Percentiles rank a stretch among this genome's conserved stretches.
These are phyloP conservation scores for Asterophora parasitica DNA, from an alignment of 768 basidiomycete genomes.

Conservation along the genomic window DNA sequence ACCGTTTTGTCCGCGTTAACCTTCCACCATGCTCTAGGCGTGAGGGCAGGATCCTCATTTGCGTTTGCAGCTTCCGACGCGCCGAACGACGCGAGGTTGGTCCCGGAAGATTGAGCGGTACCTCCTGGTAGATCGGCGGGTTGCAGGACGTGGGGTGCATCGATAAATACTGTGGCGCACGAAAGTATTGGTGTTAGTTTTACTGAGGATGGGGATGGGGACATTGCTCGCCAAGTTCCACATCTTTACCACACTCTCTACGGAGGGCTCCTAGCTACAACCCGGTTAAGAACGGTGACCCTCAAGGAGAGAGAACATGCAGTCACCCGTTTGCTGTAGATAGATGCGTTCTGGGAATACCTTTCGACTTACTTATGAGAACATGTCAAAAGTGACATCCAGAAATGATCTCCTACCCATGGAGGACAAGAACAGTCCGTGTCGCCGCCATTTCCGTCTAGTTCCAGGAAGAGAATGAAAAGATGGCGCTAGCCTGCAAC, in stretches of 20 bases:
- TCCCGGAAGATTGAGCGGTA: conserved; percentile 21
- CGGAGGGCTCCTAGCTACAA: conserved; percentile 65
- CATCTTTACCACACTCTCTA: conserved; percentile 58
- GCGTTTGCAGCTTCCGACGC: conserved; percentile 35
- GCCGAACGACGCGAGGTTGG: conserved; percentile 22
- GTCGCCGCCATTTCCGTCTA: conserved; percentile 16
- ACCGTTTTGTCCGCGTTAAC: conserved; percentile 46
- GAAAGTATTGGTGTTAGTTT: not conserved
- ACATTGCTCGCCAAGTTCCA: conserved; percentile 56
- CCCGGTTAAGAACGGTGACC: not conserved
- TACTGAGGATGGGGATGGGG: not conserved
- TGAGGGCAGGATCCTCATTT: conserved; percentile 44
- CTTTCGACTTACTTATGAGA: conserved; percentile 28
- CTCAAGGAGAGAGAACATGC: not conserved
- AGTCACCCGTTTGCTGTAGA: conserved; percentile 70
- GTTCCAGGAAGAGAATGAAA: not conserved
- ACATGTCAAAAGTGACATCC: not conserved
- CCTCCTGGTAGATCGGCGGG: conserved; percentile 52
- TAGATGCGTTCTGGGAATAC: conserved; percentile 65
- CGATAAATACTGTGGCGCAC: conserved; percentile 57
- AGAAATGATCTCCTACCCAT: conserved; percentile 30
- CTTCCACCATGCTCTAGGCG: conserved; percentile 72
- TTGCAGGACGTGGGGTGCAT: conserved; percentile 63
- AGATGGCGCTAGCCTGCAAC: conserved; percentile 3
- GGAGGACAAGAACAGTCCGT: conserved; percentile 34